Evolutionary conservation across 768 basidiomycete species (phyloP), one percentile per base, ranked within the genome.

Genomic region (Auricularia sp.): DNA sequence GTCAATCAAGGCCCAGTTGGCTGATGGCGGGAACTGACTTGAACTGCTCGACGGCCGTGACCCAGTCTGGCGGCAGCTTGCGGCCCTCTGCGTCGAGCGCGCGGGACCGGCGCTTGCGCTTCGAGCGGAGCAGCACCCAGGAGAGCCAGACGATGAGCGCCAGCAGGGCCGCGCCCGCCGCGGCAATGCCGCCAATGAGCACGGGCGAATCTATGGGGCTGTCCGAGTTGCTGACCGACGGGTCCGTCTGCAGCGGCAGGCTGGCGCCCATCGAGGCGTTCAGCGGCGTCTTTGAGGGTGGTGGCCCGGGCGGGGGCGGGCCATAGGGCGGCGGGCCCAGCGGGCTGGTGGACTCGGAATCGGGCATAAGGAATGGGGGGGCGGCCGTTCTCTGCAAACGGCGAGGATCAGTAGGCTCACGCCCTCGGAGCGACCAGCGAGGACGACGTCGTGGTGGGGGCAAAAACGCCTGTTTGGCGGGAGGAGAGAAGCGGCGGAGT

Each of bases 171-270:
- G 76, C 73, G 21, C 74, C 80, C 34, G 77, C 81, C 5, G 84
- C 69, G 23, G 77, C 74, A 68, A 87, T 79, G 5, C 83, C 86
- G 62, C 74, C 81, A 60, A 86, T 79, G 68, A 79, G 77, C 23
- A 78, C 71, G 4, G 79, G 72, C 61, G 64, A 67, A 14, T 59
- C 16, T 29, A 59, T 59, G 23, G 56, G 56, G 56, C 29, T 34
- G 23, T 59, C 18, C 7, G 4, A 4, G 56, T 14, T 16, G 47
- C 18, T 16, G 11, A 21, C 18, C 6, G 14, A 6, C 47, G 47
- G 47, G 47, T 51, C 47, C 18, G 47, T 51, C 47, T 51, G 7
- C 10, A 51, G 47, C 11, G 47, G 47, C 18, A 14, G 47, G 47
- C 47, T 16, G 21, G 47, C 21, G 47, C 11, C 21, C 10, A 14